Percentiles rank a stretch among this genome's conserved stretches.
phyloP scores from a whole-genome alignment of 106 monocot genomes.

The Hemerocallis citrina region DNA sequence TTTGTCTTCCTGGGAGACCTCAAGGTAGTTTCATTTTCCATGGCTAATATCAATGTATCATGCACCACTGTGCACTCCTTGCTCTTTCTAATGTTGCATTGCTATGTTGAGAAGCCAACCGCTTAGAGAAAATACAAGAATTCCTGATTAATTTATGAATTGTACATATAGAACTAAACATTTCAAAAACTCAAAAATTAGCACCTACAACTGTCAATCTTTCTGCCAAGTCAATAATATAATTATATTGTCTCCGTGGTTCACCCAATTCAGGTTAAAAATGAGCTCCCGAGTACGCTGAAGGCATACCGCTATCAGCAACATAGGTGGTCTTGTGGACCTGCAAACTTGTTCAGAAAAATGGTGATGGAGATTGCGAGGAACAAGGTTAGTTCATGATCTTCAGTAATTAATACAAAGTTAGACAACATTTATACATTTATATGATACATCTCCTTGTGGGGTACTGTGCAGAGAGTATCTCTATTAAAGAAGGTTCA shows the following conservation, averaged over 20 bases:
- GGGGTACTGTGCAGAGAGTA: conserved; percentile 27
- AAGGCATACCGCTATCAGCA: conserved; percentile 46
- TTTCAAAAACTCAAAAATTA: too few species aligned
- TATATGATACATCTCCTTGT: conserved; percentile 2
- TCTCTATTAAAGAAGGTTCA: conserved; percentile 34
- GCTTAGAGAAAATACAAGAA: neutral
- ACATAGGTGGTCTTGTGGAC: conserved; percentile 44
- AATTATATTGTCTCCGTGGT: neutral
- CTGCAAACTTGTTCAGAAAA: conserved; percentile 36
- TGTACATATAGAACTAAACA: too few species aligned
- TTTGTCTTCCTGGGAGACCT: conserved; percentile 29
- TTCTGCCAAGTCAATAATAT: neutral
- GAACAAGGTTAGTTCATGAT: conserved; percentile 37
- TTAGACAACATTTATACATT: too few species aligned
- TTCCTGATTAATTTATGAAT: too few species aligned
- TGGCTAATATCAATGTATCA: neutral
- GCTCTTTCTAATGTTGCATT: neutral
- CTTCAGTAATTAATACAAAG: too few species aligned
- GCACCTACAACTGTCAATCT: too few species aligned
- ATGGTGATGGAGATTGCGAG: conserved; percentile 34
- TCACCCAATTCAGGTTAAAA: conserved; percentile 24
- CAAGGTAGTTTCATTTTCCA: conserved; percentile 8
- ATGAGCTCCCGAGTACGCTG: conserved; percentile 33
- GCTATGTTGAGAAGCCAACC: neutral
- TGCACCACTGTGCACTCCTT: neutral